Evolutionary conservation across 148 eudicot genomes (phyloP).

Genomic region (Camellia granthamiana): DNA sequence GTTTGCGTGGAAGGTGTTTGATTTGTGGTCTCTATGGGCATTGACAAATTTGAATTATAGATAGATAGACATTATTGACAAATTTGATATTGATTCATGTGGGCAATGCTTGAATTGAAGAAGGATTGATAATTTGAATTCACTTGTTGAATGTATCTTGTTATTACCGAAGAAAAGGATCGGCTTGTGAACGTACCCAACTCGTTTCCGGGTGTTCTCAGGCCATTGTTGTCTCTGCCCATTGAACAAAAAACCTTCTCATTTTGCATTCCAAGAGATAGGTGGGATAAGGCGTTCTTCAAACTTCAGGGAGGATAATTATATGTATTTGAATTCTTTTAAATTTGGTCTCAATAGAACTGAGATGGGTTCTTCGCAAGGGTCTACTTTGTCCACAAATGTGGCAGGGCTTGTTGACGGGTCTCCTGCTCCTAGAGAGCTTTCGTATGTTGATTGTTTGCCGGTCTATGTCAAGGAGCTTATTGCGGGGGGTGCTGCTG

Average conservation of each 20-base stretch:
- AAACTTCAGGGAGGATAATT: constrained; percentile 44
- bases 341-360: not conserved
- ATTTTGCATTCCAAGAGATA: constrained; percentile 39
- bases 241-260: constrained; percentile 25
- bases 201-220: constrained; percentile 29
- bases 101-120: constrained; percentile 7
- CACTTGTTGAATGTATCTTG: constrained; percentile 36
- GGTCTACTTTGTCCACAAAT: constrained; percentile 59
- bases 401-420: constrained; percentile 63
- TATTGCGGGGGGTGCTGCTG: constrained; percentile 97
- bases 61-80: not conserved
- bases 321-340: not conserved
- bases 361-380: constrained; percentile 70
- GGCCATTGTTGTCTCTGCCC: constrained; percentile 33
- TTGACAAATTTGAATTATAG: constrained; percentile 1
- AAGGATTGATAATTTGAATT: constrained; percentile 4
- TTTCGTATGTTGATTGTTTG: constrained; percentile 49
- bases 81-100: constrained; percentile 10
- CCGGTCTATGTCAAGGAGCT: constrained; percentile 86
- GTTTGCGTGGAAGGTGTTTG: not conserved
- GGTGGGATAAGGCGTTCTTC: constrained; percentile 56
- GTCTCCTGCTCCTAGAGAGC: constrained; percentile 24
- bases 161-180: constrained; percentile 16
- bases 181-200: constrained; percentile 38
- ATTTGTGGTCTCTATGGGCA: not conserved